Conservation (phyloP, 257 asterid genomes). For the Hygrophila difformis region DNA sequence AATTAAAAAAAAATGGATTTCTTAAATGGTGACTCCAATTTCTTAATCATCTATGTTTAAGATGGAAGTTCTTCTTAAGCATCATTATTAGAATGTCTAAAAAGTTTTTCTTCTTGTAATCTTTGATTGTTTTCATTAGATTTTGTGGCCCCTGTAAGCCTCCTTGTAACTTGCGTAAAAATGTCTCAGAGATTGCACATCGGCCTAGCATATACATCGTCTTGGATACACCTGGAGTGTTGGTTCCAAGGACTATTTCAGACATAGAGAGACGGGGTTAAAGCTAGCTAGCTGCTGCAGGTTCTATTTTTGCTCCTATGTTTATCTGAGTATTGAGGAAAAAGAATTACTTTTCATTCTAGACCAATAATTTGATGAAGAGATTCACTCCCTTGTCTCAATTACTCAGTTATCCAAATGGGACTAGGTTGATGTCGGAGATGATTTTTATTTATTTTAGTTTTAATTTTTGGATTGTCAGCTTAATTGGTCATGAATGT, state of each 20-base stretch:
- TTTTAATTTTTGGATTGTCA: no score
- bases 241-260: conserved; percentile 86
- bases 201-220: conserved; percentile 93
- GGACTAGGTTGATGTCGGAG: no score
- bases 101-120: not conserved
- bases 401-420: no score
- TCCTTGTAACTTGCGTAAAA: no score
- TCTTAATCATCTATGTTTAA: no score
- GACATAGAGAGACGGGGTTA: conserved; percentile 79
- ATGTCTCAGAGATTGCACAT: conserved; percentile 61
- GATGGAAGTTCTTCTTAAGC: not conserved
- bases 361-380: not conserved
- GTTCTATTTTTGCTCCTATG: conserved; percentile 21
- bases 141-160: not conserved
- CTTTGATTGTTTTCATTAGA: conserved; percentile 1
- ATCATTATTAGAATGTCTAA: not conserved
- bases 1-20: no score
- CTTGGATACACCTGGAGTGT: conserved; percentile 89
- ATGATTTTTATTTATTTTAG: no score
- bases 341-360: not conserved
- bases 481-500: no score
- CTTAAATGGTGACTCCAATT: no score
- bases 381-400: no score
- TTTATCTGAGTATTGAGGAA: conserved; percentile 1
- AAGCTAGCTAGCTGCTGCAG: conserved; percentile 95